Evolutionary conservation across 306 rosid genomes (phyloP).

Genomic region (Cicer bijugum): DNA sequence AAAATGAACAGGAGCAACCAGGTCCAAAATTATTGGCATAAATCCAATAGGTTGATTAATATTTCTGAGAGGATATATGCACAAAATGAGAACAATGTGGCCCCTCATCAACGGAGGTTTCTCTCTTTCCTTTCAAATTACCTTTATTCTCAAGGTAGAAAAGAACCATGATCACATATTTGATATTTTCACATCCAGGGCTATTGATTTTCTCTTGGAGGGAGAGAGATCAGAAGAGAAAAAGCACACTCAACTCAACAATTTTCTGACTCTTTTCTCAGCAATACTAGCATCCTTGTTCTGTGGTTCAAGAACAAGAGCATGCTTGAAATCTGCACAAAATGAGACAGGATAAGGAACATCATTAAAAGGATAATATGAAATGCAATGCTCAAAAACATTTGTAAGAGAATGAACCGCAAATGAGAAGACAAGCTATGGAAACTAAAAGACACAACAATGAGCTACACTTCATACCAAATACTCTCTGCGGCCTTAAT

Average conservation of each 20-base stretch:
- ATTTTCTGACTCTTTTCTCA: conserved; percentile 66
- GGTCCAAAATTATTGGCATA: conserved; percentile 23
- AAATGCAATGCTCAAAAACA: not conserved
- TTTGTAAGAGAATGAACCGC: not conserved
- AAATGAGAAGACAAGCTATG: too few species aligned
- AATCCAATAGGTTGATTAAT: not conserved
- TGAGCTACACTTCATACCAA: too few species aligned
- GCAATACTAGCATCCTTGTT: conserved; percentile 72
- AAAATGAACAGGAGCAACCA: conserved; percentile 24
- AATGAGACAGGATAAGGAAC: conserved; percentile 31
- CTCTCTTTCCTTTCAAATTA: conserved; percentile 2
- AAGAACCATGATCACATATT: conserved; percentile 5
- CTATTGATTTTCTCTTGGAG: conserved; percentile 28
- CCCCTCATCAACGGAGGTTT: conserved; percentile 29
- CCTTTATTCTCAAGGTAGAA: conserved; percentile 11
- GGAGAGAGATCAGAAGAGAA: not conserved
- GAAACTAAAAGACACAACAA: too few species aligned
- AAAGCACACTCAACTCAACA: conserved; percentile 51
- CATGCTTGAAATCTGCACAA: conserved; percentile 81
- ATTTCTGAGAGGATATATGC: conserved; percentile 21
- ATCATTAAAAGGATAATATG: not conserved
- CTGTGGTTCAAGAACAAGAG: conserved; percentile 82
- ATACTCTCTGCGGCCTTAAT: too few species aligned
- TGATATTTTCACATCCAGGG: not conserved
- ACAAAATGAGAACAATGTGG: conserved; percentile 31